Evolutionary conservation across 1,284 basidiomycete species (phyloP).

Genomic region (Trichosporon sp.): DNA sequence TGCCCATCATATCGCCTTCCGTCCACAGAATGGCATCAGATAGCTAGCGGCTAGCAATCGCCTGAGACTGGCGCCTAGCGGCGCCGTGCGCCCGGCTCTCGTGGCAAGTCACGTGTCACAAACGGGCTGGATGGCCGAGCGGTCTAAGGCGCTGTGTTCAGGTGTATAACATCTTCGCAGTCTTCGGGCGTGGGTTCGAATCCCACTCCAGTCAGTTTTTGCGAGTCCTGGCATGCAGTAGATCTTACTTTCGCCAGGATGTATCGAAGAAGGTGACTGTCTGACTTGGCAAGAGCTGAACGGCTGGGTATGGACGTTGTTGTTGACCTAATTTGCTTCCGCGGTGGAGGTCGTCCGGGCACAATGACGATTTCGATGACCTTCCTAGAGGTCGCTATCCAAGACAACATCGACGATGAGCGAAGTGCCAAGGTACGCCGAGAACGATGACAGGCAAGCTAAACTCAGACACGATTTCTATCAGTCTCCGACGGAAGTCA

Average conservation of each 20-base stretch:
- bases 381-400: background rate
- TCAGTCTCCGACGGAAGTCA: constrained; percentile 70
- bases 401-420: background rate
- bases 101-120: background rate
- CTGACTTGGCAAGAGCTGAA: too few relatives aligned
- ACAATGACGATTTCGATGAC: background rate
- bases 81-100: background rate
- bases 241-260: too few relatives aligned
- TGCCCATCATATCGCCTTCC: too few relatives aligned
- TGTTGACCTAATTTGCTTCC: background rate
- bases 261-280: background rate
- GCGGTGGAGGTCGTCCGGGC: background rate
- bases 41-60: too few relatives aligned
- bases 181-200: constrained; percentile 47
- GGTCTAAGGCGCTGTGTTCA: constrained; percentile 20
- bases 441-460: background rate
- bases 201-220: constrained; percentile 26
- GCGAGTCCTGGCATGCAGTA: too few relatives aligned
- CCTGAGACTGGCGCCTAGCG: too few relatives aligned
- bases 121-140: constrained; percentile 8
- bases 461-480: constrained; percentile 69
- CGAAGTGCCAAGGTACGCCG: background rate
- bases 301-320: background rate
- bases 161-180: constrained; percentile 7
- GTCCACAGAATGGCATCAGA: too few relatives aligned